Evolutionary conservation across 2,329 filamentous ascomycete species (phyloP).

Genomic region (Xylariaceae sp.): DNA sequence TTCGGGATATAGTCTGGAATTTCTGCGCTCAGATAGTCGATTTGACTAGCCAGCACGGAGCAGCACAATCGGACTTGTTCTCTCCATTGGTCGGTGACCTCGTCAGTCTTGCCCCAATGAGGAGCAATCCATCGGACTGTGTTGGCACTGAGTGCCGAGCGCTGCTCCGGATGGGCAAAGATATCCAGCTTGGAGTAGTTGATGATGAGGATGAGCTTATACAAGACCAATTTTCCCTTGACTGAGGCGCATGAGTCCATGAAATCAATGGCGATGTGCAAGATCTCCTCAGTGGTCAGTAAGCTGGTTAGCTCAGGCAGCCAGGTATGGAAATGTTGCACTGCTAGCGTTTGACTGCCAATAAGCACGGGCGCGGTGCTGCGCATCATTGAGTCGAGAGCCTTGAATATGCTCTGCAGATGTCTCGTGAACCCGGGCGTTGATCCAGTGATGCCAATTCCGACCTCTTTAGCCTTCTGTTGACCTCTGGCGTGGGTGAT

Average conservation of each 20-base stretch:
- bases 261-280: slow-evolving; percentile 88
- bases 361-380: slow-evolving; percentile 80
- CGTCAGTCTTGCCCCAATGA: slow-evolving; percentile 76
- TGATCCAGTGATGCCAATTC: slow-evolving; percentile 74
- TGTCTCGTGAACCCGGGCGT: slow-evolving; percentile 73
- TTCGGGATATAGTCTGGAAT: slow-evolving; percentile 87
- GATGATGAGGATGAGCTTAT: slow-evolving; percentile 87
- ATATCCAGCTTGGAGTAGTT: slow-evolving; percentile 80
- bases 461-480: slow-evolving; percentile 82
- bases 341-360: slow-evolving; percentile 88
- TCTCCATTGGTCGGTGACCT: slow-evolving; percentile 78
- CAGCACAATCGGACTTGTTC: slow-evolving; percentile 92
- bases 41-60: slow-evolving; percentile 82
- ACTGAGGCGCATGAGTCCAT: slow-evolving; percentile 84
- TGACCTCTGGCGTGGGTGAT: slow-evolving; percentile 84
- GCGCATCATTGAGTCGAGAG: slow-evolving; percentile 82
- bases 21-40: slow-evolving; percentile 70
- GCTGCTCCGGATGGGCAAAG: slow-evolving; percentile 73
- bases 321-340: slow-evolving; percentile 97
- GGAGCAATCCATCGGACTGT: slow-evolving; percentile 88
- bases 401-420: slow-evolving; percentile 80
- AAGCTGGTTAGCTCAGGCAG: slow-evolving; percentile 80
- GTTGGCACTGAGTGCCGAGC: slow-evolving; percentile 67
- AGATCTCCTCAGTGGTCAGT: slow-evolving; percentile 74
- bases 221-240: slow-evolving; percentile 84